These are phyloP conservation scores for Stropharia rugosoannulata DNA, from an alignment of 768 basidiomycete genomes.

Conservation along the genomic window DNA sequence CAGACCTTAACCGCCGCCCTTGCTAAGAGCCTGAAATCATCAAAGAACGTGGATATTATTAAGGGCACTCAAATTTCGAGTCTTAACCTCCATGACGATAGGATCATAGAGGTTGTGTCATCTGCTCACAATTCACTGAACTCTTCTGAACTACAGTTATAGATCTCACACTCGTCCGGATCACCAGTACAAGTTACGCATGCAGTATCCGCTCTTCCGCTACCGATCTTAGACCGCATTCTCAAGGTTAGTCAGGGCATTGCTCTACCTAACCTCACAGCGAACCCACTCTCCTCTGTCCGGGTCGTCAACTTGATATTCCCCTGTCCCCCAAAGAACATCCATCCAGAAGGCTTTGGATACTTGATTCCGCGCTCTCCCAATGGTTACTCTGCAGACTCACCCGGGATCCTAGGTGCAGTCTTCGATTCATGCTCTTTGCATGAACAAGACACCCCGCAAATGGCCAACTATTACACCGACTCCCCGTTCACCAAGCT, in stretches of 20 bases:
- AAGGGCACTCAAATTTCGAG: conserved; percentile 37
- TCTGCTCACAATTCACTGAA: conserved; percentile 2
- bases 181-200: conserved; percentile 47
- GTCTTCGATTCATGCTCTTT: conserved; percentile 89
- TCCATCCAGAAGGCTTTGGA: conserved; percentile 90
- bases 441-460: conserved; percentile 44
- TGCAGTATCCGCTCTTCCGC: conserved; percentile 75
- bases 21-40: conserved; percentile 39
- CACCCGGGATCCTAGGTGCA: conserved; percentile 68
- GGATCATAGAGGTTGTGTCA: conserved; percentile 44
- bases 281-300: conserved; percentile 78
- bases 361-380: conserved; percentile 86
- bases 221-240: conserved; percentile 51
- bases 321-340: conserved; percentile 39
- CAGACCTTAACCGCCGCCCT: conserved; percentile 62
- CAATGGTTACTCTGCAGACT: conserved; percentile 42
- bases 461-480: conserved; percentile 20
- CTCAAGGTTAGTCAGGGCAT: conserved; percentile 18
- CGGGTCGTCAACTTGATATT: conserved; percentile 91
- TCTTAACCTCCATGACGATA: conserved; percentile 31
- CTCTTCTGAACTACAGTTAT: conserved; percentile 1
- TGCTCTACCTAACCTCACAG: conserved; percentile 58
- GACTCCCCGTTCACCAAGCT: conserved; percentile 61
- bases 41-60: conserved; percentile 59
- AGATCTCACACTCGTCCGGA: conserved; percentile 19